Percentiles rank a stretch among this genome's conserved stretches.
Conservation (phyloP, 768 basidiomycete species). For the Basidioascus undulatus region DNA sequence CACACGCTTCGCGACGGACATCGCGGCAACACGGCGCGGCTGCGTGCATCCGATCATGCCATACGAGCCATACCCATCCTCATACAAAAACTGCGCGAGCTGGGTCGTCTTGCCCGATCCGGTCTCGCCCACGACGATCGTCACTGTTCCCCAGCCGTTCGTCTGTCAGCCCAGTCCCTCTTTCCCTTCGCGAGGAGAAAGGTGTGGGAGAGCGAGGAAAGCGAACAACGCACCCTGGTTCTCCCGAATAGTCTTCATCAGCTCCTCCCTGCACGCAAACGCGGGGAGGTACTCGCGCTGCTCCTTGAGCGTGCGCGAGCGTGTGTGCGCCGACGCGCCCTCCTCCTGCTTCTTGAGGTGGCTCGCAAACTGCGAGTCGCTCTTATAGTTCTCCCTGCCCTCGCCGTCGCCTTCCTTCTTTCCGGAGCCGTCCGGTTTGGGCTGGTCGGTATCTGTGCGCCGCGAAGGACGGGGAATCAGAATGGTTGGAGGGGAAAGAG, state of each 20-base stretch:
- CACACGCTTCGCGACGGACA: conserved; percentile 99
- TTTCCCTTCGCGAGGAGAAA: background rate
- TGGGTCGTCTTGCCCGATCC: conserved; percentile 98
- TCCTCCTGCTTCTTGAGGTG: conserved; percentile 30
- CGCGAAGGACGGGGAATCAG: background rate
- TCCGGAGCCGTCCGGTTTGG: conserved; percentile 18
- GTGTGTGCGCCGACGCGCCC: conserved; percentile 58
- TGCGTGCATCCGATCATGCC: conserved; percentile 94
- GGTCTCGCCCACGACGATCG: conserved; percentile 97
- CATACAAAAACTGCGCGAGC: conserved; percentile 78
- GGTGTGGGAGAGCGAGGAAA: background rate
- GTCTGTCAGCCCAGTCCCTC: background rate
- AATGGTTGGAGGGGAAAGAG: too few relatives aligned
- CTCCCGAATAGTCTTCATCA: conserved; percentile 67
- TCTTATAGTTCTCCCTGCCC: conserved; percentile 37
- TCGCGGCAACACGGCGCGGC: conserved; percentile 92
- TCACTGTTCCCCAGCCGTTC: conserved; percentile 27
- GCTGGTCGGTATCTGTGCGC: conserved; percentile 1
- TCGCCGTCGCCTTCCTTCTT: conserved; percentile 19
- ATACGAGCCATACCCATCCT: conserved; percentile 77
- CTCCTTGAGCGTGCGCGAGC: conserved; percentile 61
- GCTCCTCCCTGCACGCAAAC: conserved; percentile 84
- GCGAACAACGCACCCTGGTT: conserved; percentile 51
- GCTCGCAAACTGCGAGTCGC: conserved; percentile 89
- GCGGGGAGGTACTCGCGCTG: conserved; percentile 93